Base-by-base conservation (phyloP, 163 green algal species). In the Chloromonas sp. region DNA sequence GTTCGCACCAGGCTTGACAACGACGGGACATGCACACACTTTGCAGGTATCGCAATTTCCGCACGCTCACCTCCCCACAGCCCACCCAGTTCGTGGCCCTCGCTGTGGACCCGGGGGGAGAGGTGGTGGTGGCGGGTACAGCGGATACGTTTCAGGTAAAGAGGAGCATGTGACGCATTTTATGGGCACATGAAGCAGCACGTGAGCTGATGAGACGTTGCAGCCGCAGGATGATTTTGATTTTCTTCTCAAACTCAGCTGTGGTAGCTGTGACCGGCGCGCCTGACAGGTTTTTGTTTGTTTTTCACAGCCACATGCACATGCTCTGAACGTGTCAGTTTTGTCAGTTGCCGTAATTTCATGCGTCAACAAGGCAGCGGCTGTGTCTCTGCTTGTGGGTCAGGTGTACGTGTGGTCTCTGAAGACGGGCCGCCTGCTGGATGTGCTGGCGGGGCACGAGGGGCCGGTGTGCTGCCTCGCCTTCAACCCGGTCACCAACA, bases 331-430 rank as follows among this genome's bases (percentile, higher is more conserved):
- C 36, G 36, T 36, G 36, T 36, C 36, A 36, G 36, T 36, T 36
- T 36, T 36, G 36, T 36, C 36, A 36, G 36, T 36, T 36, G 36
- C 36, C 36, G 36, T 36, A 36, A 36, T 36, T 36, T 74, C 66
- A 11, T 74, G 66, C 66, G 66, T 74, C 66, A 15, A 15, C 5
- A 5, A 74, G 5, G 5, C 66, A 74, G 66, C 11, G 66, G 11
- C 66, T 74, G 66, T 74, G 66, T 74, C 13, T 5, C 61, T 80
- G 1, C 60, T 78, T 13, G 14, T n/a, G n/a, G 58, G 58, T 13
- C 89, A 98, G 88, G 93, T 99, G 57, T 97, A 93, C 87, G 94
- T 99, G 66, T 99, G 97, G 97, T 95, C 91, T 14, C 84, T 99
- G 57, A 95, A 96, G 84, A 99, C 97, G 0, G 97, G 95, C 0